Evolutionary conservation across 2,329 filamentous ascomycete genomes (phyloP), one percentile per base, ranked within the genome.

Genomic region (Neofusicoccum kwambonambiense): DNA sequence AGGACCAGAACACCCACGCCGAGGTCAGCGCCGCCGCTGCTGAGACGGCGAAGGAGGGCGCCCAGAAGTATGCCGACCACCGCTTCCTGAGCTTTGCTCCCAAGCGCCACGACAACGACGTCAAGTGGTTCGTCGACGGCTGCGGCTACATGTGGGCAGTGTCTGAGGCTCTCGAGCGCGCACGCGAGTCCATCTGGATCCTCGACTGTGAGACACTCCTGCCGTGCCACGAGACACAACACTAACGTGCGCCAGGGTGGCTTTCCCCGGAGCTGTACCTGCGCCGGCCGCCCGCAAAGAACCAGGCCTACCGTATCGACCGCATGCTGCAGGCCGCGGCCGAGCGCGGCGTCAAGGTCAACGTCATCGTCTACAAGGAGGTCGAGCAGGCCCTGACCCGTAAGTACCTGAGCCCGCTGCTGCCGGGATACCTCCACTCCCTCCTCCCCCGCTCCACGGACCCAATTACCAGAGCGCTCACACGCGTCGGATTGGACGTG

Each of bases 331-430:
- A 90, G 71, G 89, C 89, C 63, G 93, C 92, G 8, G 92, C 93
- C 31, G 85, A 94, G 77, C 87, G 93, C 49, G 93, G 93, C 47
- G 93, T 97, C 51, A 87, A 90, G 70, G 83, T 97, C 70, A 90
- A 93, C 70, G 84, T 96, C 60, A 93, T 97, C 62, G 91, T 97
- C 11, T 97, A 97, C 80, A 97, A 96, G 79, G 93, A 97, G 78
- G 80, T 82, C 31, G 87, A 90, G 3, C 89, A 92, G 72, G 90
- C 92, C 44, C 79, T 96, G 72, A 93, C 90, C 45, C 82, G 90
- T 92, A 83, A 84, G 89, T 87, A 71, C 61, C 66, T 76, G 27
- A 77, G 75, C 72, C 79, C 79, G 67, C 71, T 72, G 44, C 66
- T 82, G 31, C 78, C 79, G 64, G 68, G 76, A 60, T 79, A 80